Percentiles rank a stretch among this genome's conserved stretches.
phyloP scores from a whole-genome alignment of 2,329 filamentous ascomycete species.

The Monosporascus sp. region DNA sequence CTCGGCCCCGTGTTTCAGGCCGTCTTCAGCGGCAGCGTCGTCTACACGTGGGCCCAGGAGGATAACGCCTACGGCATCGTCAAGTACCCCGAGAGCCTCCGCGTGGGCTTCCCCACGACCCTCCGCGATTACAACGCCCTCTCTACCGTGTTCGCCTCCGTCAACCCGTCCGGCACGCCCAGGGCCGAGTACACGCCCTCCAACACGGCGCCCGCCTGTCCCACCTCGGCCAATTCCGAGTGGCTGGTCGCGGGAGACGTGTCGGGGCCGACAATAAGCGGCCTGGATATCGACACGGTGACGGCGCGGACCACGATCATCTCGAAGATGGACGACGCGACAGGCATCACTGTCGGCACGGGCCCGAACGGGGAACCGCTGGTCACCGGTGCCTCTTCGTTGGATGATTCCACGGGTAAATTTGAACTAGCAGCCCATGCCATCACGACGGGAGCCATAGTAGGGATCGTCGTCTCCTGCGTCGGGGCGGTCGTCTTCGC shows the following conservation, averaged over 20 bases:
- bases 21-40: constrained; percentile 52
- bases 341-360: too few relatives aligned
- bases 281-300: background rate
- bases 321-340: background rate
- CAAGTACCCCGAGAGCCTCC: constrained; percentile 23
- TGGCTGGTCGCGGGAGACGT: background rate
- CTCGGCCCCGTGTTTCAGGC: constrained; percentile 56
- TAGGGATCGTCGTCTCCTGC: background rate
- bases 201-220: constrained; percentile 42
- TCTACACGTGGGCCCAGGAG: constrained; percentile 46
- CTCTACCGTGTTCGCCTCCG: constrained; percentile 51
- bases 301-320: background rate
- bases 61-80: constrained; percentile 36
- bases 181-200: constrained; percentile 50
- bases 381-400: too few relatives aligned
- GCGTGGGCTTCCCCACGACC: constrained; percentile 44
- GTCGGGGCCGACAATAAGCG: background rate
- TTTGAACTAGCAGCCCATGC: background rate
- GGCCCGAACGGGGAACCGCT: too few relatives aligned
- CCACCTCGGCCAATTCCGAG: background rate
- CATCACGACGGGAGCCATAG: background rate
- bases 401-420: background rate
- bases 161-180: constrained; percentile 50
- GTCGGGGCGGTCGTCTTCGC: background rate
- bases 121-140: constrained; percentile 55